A percentile compares a stretch with the other conserved stretches of the same genome.
Conservation (phyloP, 163 green algal species). For the Volvox carteri region DNA sequence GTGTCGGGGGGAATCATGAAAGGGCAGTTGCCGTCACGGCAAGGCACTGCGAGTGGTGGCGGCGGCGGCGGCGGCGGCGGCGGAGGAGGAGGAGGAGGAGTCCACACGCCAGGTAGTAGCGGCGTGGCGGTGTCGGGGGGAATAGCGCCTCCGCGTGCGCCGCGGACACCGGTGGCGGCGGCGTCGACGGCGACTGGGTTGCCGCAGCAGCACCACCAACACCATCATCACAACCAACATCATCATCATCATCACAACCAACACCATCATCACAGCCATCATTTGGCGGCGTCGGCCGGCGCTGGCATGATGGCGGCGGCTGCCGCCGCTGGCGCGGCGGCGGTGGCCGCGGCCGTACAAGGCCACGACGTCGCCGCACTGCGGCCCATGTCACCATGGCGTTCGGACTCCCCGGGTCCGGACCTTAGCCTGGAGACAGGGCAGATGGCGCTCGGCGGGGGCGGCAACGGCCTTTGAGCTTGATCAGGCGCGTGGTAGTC, state of each 20-base stretch:
- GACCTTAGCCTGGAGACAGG: constrained; percentile 13
- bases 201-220: no score
- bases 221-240: no score
- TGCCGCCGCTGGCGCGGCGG: not conserved
- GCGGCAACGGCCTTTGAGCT: no score
- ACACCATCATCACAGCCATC: no score
- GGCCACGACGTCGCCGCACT: not conserved
- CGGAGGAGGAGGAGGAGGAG: not conserved
- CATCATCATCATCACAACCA: no score
- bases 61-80: not conserved
- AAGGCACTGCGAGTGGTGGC: not conserved
- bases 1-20: constrained; percentile 55
- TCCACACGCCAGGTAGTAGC: not conserved
- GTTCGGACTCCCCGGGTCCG: not conserved
- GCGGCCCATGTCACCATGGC: constrained; percentile 27
- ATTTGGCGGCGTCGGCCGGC: not conserved
- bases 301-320: not conserved
- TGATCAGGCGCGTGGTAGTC: no score
- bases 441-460: not conserved
- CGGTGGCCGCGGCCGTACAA: constrained; percentile 9
- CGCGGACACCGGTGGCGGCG: constrained; percentile 44
- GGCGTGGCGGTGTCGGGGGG: not conserved
- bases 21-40: constrained; percentile 20
- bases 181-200: constrained; percentile 33
- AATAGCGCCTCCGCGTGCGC: not conserved